Evolutionary conservation across 2,329 filamentous ascomycete species (phyloP).

Genomic region (Phialophora chinensis): DNA sequence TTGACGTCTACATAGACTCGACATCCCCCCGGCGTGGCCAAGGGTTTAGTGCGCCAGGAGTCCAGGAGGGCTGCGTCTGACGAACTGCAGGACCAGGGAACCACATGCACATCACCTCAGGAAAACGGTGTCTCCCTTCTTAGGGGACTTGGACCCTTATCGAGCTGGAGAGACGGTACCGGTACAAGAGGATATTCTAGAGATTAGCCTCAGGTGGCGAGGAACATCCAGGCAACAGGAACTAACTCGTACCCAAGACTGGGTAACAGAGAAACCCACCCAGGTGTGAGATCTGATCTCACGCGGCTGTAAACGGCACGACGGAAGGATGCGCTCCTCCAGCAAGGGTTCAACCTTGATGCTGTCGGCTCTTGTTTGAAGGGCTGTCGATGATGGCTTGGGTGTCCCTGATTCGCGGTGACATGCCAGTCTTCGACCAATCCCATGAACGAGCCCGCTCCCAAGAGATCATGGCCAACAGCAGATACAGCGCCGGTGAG

Average conservation of each 20-base stretch:
- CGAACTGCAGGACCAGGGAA: neutral
- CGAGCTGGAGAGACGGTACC: constrained; percentile 3
- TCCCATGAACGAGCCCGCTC: constrained; percentile 7
- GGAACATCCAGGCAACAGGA: neutral
- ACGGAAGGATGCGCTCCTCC: constrained; percentile 3
- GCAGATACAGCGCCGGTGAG: constrained; percentile 1
- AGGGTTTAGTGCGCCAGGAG: neutral
- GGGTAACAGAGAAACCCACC: neutral
- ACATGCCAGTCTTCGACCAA: constrained; percentile 12
- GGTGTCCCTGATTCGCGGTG: constrained; percentile 23
- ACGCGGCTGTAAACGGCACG: neutral
- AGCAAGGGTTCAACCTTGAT: constrained; percentile 8
- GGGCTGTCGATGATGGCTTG: constrained; percentile 1
- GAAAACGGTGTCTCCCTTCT: neutral
- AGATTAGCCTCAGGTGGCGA: constrained; percentile 5
- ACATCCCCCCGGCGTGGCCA: neutral
- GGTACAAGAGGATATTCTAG: neutral
- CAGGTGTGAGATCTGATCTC: neutral
- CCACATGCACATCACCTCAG: neutral
- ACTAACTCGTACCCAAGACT: too few species aligned
- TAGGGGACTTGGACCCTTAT: neutral
- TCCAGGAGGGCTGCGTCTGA: neutral
- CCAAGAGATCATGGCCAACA: constrained; percentile 12
- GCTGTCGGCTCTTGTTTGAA: constrained; percentile 10
- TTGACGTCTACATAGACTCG: constrained; percentile 1